Percentiles rank a stretch among this genome's conserved stretches.
phyloP scores from a whole-genome alignment of 75 land plant species.

The Isoetes taiwanensis region DNA sequence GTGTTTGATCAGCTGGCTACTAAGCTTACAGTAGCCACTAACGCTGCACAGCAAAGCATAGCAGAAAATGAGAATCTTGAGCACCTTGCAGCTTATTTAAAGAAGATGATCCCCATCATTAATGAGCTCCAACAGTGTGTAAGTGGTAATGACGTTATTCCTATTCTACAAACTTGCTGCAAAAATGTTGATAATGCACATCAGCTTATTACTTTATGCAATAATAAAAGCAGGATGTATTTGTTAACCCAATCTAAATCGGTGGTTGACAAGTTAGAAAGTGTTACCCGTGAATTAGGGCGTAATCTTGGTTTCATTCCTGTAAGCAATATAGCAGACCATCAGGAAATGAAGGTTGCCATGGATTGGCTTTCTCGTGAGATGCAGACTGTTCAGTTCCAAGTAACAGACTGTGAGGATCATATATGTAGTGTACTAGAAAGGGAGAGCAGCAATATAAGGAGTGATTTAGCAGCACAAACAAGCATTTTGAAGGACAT shows the following conservation, averaged over 20 bases:
- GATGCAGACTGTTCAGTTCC: conserved; percentile 27
- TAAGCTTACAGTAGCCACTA: conserved; percentile 22
- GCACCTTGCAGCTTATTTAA: conserved; percentile 22
- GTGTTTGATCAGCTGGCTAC: no score
- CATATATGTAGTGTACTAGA: conserved; percentile 16
- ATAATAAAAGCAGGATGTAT: conserved; percentile 26
- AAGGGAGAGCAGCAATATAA: conserved; percentile 10
- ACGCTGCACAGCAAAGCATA: conserved; percentile 17
- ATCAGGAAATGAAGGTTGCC: conserved; percentile 23
- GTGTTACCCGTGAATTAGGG: conserved; percentile 26
- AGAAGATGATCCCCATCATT: conserved; percentile 14
- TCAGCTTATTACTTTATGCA: conserved; percentile 21
- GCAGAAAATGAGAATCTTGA: conserved; percentile 22
- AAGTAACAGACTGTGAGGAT: conserved; percentile 16
- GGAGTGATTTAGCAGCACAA: conserved; percentile 17
- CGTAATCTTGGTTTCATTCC: conserved; percentile 27
- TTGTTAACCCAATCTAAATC: conserved; percentile 23
- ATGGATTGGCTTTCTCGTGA: conserved; percentile 23
- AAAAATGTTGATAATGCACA: conserved; percentile 20
- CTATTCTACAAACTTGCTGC: conserved; percentile 17
- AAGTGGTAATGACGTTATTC: conserved; percentile 15
- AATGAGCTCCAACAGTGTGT: conserved; percentile 24
- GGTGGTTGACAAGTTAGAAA: conserved; percentile 20
- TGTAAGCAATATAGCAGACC: conserved; percentile 19
- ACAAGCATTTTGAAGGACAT: conserved; percentile 14